These are phyloP conservation scores for Furcasterigmium furcatum DNA, from an alignment of 2,329 filamentous ascomycete genomes.

Conservation along the genomic window DNA sequence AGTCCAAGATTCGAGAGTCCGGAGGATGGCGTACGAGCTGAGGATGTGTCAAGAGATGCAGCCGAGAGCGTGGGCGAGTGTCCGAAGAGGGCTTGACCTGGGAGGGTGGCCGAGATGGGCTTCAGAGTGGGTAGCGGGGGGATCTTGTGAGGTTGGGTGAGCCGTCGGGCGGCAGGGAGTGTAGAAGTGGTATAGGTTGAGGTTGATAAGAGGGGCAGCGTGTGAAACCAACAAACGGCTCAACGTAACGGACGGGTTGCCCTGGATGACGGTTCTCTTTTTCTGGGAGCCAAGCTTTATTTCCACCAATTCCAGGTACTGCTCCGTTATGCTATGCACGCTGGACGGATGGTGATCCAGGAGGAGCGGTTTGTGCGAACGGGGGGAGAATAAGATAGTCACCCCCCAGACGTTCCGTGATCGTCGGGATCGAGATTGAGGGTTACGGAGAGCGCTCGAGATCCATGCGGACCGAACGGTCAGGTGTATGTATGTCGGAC, in stretches of 20 bases:
- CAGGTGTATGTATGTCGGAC: too few species aligned
- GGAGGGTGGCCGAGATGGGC: background rate
- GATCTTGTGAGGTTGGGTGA: constrained; percentile 9
- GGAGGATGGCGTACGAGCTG: background rate
- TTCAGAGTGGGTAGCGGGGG: constrained; percentile 9
- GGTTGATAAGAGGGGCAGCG: constrained; percentile 1
- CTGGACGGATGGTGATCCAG: background rate
- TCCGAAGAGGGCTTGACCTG: background rate
- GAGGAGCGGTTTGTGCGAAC: background rate
- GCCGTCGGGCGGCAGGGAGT: background rate
- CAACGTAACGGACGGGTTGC: too few species aligned
- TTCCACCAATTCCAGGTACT: constrained; percentile 5
- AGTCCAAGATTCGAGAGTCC: background rate
- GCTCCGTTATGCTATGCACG: background rate
- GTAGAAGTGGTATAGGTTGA: background rate
- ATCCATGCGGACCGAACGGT: too few species aligned
- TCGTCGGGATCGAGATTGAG: constrained; percentile 1
- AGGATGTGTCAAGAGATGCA: background rate
- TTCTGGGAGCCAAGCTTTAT: constrained; percentile 4
- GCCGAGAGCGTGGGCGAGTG: background rate
- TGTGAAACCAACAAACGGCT: background rate
- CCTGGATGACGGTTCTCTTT: background rate
- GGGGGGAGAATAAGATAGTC: background rate
- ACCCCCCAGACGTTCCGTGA: background rate
- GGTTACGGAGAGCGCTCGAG: too few species aligned